phyloP scores from a whole-genome alignment of 2,329 filamentous ascomycete genomes.

The Trichoderma brevicompactum region DNA sequence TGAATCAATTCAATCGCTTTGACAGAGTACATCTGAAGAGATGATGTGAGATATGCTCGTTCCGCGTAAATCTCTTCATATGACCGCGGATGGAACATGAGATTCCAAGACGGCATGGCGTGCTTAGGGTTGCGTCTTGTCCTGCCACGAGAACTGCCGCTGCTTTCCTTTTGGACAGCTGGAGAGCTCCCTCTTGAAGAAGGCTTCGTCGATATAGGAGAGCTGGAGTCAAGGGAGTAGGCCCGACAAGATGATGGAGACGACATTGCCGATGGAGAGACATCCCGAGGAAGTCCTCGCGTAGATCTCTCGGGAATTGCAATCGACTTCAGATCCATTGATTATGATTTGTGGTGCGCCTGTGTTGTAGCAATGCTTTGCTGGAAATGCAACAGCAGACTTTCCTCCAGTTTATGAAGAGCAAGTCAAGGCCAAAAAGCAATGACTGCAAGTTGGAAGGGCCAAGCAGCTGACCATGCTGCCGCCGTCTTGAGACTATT shows the following conservation, averaged over 20 bases:
- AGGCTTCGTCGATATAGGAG: slow-evolving; percentile 13
- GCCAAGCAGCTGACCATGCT: background rate
- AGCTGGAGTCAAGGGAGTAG: slow-evolving; percentile 10
- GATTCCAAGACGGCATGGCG: slow-evolving; percentile 20
- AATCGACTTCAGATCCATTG: slow-evolving; percentile 5
- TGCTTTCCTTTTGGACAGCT: background rate
- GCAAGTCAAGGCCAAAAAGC: background rate
- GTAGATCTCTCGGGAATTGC: background rate
- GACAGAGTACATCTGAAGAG: slow-evolving; percentile 48
- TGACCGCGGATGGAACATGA: slow-evolving; percentile 44
- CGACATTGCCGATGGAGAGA: slow-evolving; percentile 11
- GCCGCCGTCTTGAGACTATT: background rate
- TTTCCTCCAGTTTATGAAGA: slow-evolving; percentile 1
- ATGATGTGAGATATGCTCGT: slow-evolving; percentile 49
- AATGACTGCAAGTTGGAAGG: background rate
- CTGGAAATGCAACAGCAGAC: background rate
- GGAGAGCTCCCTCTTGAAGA: slow-evolving; percentile 21
- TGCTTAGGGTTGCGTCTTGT: background rate
- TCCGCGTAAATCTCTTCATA: slow-evolving; percentile 52
- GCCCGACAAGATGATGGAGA: slow-evolving; percentile 13
- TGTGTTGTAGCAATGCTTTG: background rate
- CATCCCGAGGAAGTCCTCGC: background rate
- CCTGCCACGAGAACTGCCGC: slow-evolving; percentile 10
- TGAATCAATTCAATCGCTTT: slow-evolving; percentile 46
- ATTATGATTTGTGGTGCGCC: background rate